Evolutionary conservation across 129 eudicot species (phyloP).

Genomic region (Tagetes erecta): DNA sequence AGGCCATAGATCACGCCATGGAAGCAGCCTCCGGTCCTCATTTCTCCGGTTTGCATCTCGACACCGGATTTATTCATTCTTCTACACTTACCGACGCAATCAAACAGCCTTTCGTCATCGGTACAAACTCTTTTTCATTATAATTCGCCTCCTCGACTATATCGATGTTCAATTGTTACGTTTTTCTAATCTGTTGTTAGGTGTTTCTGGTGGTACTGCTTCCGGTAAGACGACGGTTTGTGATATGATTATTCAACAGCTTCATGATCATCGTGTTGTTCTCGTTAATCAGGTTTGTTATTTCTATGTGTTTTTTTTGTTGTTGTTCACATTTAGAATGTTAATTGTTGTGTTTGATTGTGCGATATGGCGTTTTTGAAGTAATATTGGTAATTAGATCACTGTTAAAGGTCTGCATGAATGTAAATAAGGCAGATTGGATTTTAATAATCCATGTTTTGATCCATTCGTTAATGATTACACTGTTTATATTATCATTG

Average conservation of each 20-base stretch:
- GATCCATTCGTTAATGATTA: no score
- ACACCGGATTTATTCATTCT: constrained; percentile 27
- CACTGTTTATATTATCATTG: no score
- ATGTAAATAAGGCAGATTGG: no score
- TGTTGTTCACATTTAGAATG: neutral
- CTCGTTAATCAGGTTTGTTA: constrained; percentile 83
- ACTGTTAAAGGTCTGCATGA: no score
- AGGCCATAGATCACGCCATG: constrained; percentile 71
- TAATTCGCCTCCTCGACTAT: neutral
- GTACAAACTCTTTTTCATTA: constrained; percentile 28
- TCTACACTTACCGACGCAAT: constrained; percentile 35
- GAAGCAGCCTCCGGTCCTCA: constrained; percentile 96
- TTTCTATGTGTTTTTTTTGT: neutral
- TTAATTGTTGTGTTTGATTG: neutral
- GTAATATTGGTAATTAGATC: no score
- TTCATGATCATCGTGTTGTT: constrained; percentile 97
- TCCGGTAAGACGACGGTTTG: constrained; percentile 98
- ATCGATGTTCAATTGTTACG: constrained; percentile 10
- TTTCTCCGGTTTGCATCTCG: constrained; percentile 87
- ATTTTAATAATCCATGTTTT: no score
- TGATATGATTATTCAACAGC: constrained; percentile 98
- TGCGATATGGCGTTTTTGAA: neutral
- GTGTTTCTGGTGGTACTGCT: constrained; percentile 97
- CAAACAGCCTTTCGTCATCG: constrained; percentile 90
- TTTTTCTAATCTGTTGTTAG: constrained; percentile 27